Evolutionary conservation across 2,329 filamentous ascomycete species (phyloP).

Genomic region (Ceratocystis destructans): DNA sequence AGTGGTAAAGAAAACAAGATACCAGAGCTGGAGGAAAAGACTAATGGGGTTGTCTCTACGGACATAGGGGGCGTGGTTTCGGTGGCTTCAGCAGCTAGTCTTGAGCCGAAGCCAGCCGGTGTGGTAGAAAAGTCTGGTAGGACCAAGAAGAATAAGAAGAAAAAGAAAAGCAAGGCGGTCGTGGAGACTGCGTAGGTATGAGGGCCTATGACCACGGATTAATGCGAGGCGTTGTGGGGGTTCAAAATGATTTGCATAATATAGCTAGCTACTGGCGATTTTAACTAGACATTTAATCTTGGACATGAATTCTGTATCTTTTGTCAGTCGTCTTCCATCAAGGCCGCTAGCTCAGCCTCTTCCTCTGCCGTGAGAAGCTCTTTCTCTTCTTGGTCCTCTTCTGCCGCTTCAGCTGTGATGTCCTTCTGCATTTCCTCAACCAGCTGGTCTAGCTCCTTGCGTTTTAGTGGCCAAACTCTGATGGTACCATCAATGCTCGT

Average conservation of each 20-base stretch:
- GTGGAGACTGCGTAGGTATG: neutral
- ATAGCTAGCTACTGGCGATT: neutral
- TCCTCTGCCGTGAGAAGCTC: conserved; percentile 69
- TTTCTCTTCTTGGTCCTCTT: conserved; percentile 32
- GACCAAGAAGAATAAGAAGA: conserved; percentile 16
- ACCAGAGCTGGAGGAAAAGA: neutral
- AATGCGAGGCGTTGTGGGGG: neutral
- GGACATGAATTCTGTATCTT: neutral
- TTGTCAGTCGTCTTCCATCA: conserved; percentile 54
- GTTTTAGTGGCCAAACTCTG: conserved; percentile 64
- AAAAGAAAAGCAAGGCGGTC: conserved; percentile 15
- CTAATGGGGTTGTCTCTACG: neutral
- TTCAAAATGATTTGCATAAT: conserved; percentile 6
- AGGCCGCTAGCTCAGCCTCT: conserved; percentile 77
- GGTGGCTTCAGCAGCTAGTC: neutral
- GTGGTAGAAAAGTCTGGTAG: neutral
- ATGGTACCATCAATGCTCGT: conserved; percentile 84
- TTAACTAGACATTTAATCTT: neutral
- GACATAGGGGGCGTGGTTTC: neutral
- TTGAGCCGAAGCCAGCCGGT: neutral
- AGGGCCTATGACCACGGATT: neutral
- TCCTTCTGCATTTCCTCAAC: conserved; percentile 34
- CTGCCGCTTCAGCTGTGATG: conserved; percentile 33
- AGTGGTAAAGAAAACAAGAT: neutral
- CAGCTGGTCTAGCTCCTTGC: conserved; percentile 39